Base-by-base conservation (phyloP, 192 early-diverging fungal species). In the Podila horticola region DNA sequence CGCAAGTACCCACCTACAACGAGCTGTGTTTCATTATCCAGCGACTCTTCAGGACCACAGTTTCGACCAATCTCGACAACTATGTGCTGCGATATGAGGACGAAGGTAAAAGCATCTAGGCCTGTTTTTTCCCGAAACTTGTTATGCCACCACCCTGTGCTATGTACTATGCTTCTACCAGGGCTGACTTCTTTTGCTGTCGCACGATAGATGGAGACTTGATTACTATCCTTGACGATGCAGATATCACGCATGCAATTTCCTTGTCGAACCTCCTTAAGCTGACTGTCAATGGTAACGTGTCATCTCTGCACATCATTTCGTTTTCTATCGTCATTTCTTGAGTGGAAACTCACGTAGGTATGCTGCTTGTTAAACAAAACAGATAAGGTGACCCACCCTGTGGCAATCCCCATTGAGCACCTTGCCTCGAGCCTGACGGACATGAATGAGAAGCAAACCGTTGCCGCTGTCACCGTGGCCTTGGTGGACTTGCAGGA, bases 1-100 rank as follows among this genome's bases (percentile, higher is more conserved):
- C 72, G 20, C 87, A 88, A 73, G 82, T 72, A 12, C 87, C 87
- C 8, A 84, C 87, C 3, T 85, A 79, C 69, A 83, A 88, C 61
- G 87, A 88, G 36, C 71, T 88, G 13, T 88, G 87, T 64, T 67
- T 88, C 26, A 88, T 88, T 64, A 79, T 85, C 58, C 82, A 77
- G 33, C 73, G 85, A 19, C 82, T 88, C 55, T 88, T 86, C 55
- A 69, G 74, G 17, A 36, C 67, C 6, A 59, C 71, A 13, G 62
- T 88, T 5, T 84, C 75, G 0, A 51, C 76, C 22, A 68, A 79
- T 33, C 62, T 83, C 3, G 85, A 88, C 34, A 82, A 88, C 62
- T 58, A 85, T n/a, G 38, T 75, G 11, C 52, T 88, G 31, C 77
- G 84, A 45, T 88, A 88, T 34, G 83, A 72, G 15, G 87, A 88